Percentiles rank a stretch among this genome's conserved stretches.
Evolutionary conservation across 441 rosid species (phyloP).

Genomic region (Erysimum cheiri): DNA sequence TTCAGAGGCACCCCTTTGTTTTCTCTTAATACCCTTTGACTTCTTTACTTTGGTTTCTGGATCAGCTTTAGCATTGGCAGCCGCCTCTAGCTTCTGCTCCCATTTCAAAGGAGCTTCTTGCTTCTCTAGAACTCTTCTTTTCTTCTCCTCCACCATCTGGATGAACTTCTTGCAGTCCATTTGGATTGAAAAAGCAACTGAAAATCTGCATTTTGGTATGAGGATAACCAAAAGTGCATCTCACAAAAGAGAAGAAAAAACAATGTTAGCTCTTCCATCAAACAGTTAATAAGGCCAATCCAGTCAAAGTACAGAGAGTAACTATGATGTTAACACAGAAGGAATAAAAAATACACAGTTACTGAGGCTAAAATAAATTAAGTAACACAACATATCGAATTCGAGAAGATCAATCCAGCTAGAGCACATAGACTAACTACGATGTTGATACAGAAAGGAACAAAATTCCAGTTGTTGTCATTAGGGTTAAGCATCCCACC

Average conservation of each 20-base stretch:
- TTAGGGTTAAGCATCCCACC: not conserved
- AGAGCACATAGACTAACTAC: not conserved
- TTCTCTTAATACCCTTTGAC: constrained; percentile 61
- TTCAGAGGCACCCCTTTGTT: constrained; percentile 49
- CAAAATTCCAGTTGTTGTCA: constrained; percentile 1
- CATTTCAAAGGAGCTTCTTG: constrained; percentile 89
- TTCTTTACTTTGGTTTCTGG: constrained; percentile 66
- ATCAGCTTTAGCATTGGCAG: constrained; percentile 74
- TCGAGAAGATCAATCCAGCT: not conserved
- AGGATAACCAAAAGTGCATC: constrained; percentile 84
- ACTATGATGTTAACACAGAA: not conserved
- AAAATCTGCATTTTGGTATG: constrained; percentile 92
- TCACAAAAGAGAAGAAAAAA: constrained; percentile 91
- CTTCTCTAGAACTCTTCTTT: constrained; percentile 78
- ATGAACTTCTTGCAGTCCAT: constrained; percentile 98
- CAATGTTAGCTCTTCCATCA: constrained; percentile 86
- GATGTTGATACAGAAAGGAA: not conserved
- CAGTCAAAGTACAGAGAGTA: constrained; percentile 1
- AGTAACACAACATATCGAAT: not conserved
- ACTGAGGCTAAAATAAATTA: not conserved
- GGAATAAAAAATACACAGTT: not conserved
- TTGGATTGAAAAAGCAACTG: constrained; percentile 57
- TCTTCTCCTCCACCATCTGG: constrained; percentile 95
- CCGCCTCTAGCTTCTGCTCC: constrained; percentile 96
- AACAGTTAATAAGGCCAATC: constrained; percentile 20